A percentile compares a stretch with the other conserved stretches of the same genome.
Conservation (phyloP, 345 rosid species). For the Populus euphratica region DNA sequence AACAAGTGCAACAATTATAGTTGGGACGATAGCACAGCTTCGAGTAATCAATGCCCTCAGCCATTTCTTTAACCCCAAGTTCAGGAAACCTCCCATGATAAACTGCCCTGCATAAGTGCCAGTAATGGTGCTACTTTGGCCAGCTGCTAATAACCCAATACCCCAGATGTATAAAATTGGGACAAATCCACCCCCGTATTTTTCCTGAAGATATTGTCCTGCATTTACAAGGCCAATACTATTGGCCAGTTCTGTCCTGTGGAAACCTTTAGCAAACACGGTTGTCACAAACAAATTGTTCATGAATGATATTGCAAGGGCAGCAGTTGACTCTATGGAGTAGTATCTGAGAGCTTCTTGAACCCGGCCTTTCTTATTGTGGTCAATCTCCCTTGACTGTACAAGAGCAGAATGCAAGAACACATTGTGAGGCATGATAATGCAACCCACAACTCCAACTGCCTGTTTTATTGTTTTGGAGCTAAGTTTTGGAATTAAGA, state of each 20-base stretch:
- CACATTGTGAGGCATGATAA: constrained; percentile 93
- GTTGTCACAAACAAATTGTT: constrained; percentile 86
- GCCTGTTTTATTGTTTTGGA: constrained; percentile 86
- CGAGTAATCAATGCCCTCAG: constrained; percentile 75
- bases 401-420: constrained; percentile 95
- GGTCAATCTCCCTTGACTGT: constrained; percentile 77
- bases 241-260: constrained; percentile 65
- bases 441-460: constrained; percentile 91
- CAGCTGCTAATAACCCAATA: constrained; percentile 86
- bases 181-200: constrained; percentile 79
- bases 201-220: constrained; percentile 81
- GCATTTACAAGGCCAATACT: constrained; percentile 80
- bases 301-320: constrained; percentile 68
- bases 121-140: constrained; percentile 92
- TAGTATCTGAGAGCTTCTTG: constrained; percentile 88
- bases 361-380: constrained; percentile 56
- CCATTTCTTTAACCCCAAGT: constrained; percentile 83
- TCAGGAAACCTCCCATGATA: constrained; percentile 92
- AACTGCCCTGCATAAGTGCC: constrained; percentile 94
- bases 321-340: constrained; percentile 68
- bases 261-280: constrained; percentile 85
- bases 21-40: constrained; percentile 72
- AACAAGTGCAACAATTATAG: constrained; percentile 64
- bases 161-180: constrained; percentile 92
- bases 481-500: constrained; percentile 74